Conservation (phyloP, 2,329 filamentous ascomycete genomes). For the Ilyonectria mors-panacis region DNA sequence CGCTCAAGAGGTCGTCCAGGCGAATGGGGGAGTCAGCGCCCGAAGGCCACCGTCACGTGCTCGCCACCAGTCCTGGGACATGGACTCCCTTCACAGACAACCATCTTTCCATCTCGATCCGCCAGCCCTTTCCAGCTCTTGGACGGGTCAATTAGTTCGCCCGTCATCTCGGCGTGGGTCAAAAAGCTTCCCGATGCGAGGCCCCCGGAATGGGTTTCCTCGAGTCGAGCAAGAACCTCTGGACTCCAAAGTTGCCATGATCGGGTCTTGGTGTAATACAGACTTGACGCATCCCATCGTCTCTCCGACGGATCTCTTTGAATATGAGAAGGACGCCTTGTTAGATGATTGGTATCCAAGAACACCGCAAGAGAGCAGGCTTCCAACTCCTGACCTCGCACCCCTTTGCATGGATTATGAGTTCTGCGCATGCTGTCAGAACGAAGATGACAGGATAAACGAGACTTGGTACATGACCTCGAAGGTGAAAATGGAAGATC, state of each 20-base stretch:
- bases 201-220: background rate
- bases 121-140: conserved; percentile 2
- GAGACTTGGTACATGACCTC: conserved; percentile 41
- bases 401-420: conserved; percentile 43
- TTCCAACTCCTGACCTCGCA: conserved; percentile 43
- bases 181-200: background rate
- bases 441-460: conserved; percentile 39
- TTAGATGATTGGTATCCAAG: conserved; percentile 31
- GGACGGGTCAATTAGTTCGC: conserved; percentile 4
- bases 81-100: conserved; percentile 1
- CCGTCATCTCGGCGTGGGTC: conserved; percentile 15
- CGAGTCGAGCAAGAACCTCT: background rate
- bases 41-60: conserved; percentile 24
- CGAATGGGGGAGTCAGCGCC: conserved; percentile 2
- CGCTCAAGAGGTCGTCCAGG: conserved; percentile 15
- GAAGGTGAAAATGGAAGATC: conserved; percentile 43
- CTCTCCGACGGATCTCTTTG: conserved; percentile 8
- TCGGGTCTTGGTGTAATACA: conserved; percentile 42
- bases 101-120: background rate
- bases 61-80: conserved; percentile 12
- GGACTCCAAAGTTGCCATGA: conserved; percentile 13
- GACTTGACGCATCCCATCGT: background rate
- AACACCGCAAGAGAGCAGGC: conserved; percentile 36
- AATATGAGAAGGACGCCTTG: conserved; percentile 10
- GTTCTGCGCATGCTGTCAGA: conserved; percentile 39